A percentile compares a stretch with the other conserved stretches of the same genome.
Conservation (phyloP, 2,329 filamentous ascomycete genomes). For the Akanthomyces dipterigenus region DNA sequence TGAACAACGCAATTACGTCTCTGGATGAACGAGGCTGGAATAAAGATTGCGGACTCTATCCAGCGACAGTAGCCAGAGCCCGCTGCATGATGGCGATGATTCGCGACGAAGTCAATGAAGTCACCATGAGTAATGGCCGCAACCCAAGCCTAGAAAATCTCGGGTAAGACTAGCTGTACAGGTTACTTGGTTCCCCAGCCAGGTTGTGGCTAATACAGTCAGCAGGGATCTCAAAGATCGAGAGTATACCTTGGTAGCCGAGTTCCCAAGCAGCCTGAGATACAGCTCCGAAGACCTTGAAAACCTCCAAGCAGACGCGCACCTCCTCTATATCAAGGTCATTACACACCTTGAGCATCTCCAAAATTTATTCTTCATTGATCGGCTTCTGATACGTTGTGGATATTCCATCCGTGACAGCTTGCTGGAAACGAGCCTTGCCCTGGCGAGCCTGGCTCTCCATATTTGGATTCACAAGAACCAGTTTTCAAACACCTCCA, state of each 20-base stretch:
- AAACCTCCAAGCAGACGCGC: slow-evolving; percentile 21
- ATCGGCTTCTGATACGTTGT: slow-evolving; percentile 46
- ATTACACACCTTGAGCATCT: slow-evolving; percentile 43
- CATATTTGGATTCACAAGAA: slow-evolving; percentile 45
- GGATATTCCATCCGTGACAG: slow-evolving; percentile 31
- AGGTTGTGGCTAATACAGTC: not conserved
- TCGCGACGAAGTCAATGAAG: slow-evolving; percentile 52
- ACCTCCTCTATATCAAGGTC: slow-evolving; percentile 35
- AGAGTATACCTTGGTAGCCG: slow-evolving; percentile 25
- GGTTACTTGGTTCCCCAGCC: not conserved
- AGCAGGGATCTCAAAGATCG: slow-evolving; percentile 30
- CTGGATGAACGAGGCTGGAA: slow-evolving; percentile 49
- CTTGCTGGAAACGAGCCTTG: slow-evolving; percentile 37
- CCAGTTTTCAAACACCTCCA: slow-evolving; percentile 26
- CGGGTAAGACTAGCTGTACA: slow-evolving; percentile 13
- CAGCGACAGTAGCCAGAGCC: slow-evolving; percentile 39
- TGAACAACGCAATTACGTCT: slow-evolving; percentile 15
- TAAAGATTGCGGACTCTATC: slow-evolving; percentile 33
- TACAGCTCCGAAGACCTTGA: slow-evolving; percentile 32
- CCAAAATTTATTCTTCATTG: slow-evolving; percentile 52
- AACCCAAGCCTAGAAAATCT: slow-evolving; percentile 16
- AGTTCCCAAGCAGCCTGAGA: slow-evolving; percentile 32
- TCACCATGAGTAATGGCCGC: slow-evolving; percentile 37
- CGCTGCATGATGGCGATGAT: slow-evolving; percentile 42
- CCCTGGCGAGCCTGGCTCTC: slow-evolving; percentile 40